A percentile compares a stretch with the other conserved stretches of the same genome.
These are phyloP conservation scores for Microdochium bolleyi DNA, from an alignment of 2,329 filamentous ascomycete genomes.

Conservation along the genomic window DNA sequence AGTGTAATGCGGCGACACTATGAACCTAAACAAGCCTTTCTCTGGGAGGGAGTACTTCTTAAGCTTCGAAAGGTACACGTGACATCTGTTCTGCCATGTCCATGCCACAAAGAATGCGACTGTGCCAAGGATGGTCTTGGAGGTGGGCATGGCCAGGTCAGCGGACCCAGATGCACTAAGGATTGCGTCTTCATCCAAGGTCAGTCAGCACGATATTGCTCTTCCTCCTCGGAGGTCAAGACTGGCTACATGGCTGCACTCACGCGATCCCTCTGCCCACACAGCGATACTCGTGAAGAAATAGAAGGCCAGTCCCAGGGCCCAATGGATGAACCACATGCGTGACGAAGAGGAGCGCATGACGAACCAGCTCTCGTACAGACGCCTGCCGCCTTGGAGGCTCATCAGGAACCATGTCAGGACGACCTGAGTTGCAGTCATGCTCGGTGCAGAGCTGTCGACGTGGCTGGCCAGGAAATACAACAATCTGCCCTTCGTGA, in stretches of 20 bases:
- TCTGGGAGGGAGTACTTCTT: conserved; percentile 78
- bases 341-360: conserved; percentile 59
- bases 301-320: conserved; percentile 74
- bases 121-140: conserved; percentile 47
- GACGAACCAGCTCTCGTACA: conserved; percentile 66
- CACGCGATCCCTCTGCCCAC: conserved; percentile 78
- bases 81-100: conserved; percentile 66
- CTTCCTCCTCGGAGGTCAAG: not conserved
- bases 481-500: conserved; percentile 45
- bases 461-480: conserved; percentile 33
- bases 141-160: conserved; percentile 20
- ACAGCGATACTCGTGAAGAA: conserved; percentile 62
- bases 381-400: conserved; percentile 64
- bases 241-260: conserved; percentile 14
- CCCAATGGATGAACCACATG: conserved; percentile 85
- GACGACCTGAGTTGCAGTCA: conserved; percentile 53
- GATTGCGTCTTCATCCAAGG: conserved; percentile 20
- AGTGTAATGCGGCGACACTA: conserved; percentile 86
- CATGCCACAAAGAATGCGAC: conserved; percentile 63
- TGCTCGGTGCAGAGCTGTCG: conserved; percentile 21
- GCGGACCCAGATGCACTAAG: conserved; percentile 12
- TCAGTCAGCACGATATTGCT: not conserved
- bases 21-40: conserved; percentile 59
- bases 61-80: conserved; percentile 60
- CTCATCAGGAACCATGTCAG: conserved; percentile 67